phyloP scores from a whole-genome alignment of 495 filamentous ascomycete genomes.

The Cudoniella acicularis region DNA sequence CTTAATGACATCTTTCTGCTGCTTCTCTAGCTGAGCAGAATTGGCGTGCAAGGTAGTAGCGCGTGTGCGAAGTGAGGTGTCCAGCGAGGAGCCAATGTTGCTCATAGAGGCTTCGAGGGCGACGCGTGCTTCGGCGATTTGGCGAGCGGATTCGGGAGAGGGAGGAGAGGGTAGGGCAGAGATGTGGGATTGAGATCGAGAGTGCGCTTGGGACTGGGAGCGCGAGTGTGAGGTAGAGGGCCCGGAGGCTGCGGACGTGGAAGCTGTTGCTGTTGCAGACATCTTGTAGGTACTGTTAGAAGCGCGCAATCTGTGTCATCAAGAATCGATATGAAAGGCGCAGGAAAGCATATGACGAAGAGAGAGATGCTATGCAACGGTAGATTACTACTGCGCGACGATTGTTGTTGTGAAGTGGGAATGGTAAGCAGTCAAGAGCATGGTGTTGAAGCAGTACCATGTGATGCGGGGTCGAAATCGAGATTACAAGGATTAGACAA shows the following conservation, averaged over 20 bases:
- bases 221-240: constrained; percentile 11
- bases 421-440: neutral
- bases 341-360: too few relatives aligned
- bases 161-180: constrained; percentile 2
- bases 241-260: constrained; percentile 9
- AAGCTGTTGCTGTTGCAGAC: constrained; percentile 11
- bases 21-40: constrained; percentile 60
- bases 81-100: constrained; percentile 65
- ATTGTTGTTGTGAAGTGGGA: too few relatives aligned
- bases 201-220: neutral
- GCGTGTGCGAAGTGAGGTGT: constrained; percentile 66
- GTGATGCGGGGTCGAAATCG: constrained; percentile 16
- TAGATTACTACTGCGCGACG: too few relatives aligned
- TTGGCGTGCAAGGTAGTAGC: constrained; percentile 75
- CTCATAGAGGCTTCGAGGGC: constrained; percentile 75
- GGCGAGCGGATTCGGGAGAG: constrained; percentile 18
- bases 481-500: neutral
- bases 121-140: constrained; percentile 60
- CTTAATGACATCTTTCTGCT: constrained; percentile 65
- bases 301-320: too few relatives aligned
- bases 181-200: constrained; percentile 1
- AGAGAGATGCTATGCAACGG: too few relatives aligned
- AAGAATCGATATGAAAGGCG: too few relatives aligned
- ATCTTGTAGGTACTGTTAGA: too few relatives aligned
- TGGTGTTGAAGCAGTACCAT: neutral